A percentile compares a stretch with the other conserved stretches of the same genome.
phyloP scores from a whole-genome alignment of 176 grass and related monocot genomes.

The Carex myosuroides region DNA sequence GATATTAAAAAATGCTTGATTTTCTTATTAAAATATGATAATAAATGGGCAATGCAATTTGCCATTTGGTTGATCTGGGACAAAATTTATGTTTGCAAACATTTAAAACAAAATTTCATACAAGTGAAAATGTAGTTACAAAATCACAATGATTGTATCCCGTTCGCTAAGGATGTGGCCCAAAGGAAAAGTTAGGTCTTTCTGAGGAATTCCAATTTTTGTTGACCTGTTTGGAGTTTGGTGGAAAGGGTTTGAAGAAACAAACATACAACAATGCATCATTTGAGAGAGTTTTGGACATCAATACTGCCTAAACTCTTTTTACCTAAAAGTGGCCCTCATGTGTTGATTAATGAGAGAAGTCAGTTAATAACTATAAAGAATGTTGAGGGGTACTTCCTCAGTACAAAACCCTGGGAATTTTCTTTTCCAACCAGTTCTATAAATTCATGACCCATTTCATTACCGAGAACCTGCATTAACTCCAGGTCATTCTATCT shows the following conservation, averaged over 20 bases:
- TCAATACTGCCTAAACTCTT: background rate
- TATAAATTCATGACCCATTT: background rate
- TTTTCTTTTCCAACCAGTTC: background rate
- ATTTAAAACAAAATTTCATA: background rate
- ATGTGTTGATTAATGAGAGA: background rate
- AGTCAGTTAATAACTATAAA: background rate
- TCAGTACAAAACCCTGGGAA: background rate
- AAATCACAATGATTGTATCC: background rate
- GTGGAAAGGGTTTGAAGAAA: slow-evolving; percentile 4
- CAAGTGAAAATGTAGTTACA: background rate
- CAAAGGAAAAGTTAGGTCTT: background rate
- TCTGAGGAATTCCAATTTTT: background rate
- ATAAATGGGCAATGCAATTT: background rate
- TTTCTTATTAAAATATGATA: background rate
- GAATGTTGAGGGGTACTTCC: background rate
- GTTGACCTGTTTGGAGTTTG: background rate
- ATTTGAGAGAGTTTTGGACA: background rate
- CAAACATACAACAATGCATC: background rate
- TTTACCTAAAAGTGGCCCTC: background rate
- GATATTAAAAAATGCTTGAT: background rate
- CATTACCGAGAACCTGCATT: background rate
- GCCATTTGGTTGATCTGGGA: background rate
- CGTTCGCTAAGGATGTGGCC: background rate
- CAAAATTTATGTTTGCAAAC: background rate
- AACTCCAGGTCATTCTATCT: background rate